phyloP scores from a whole-genome alignment of 106 monocot genomes.

The Iris macrosiphon region DNA sequence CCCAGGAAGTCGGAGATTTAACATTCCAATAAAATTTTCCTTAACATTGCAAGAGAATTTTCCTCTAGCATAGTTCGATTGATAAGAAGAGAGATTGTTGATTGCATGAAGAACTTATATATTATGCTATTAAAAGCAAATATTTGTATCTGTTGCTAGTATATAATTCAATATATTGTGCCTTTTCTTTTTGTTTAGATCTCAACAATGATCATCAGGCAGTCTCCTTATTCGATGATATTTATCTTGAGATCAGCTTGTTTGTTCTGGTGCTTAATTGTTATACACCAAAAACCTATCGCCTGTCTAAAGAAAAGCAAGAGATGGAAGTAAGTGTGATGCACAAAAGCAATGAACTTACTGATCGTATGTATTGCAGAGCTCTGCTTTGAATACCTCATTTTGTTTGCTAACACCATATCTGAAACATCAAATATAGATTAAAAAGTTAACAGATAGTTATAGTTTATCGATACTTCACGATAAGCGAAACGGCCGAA shows the following conservation, averaged over 20 bases:
- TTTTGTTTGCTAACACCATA: slow-evolving; percentile 64
- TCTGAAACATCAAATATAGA: slow-evolving; percentile 28
- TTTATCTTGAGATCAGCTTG: neutral
- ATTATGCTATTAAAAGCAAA: too few relatives aligned
- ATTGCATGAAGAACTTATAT: neutral
- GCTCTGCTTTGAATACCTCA: slow-evolving; percentile 51
- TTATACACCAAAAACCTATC: neutral
- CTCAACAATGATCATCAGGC: too few relatives aligned
- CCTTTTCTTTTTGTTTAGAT: too few relatives aligned
- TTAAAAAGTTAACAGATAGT: neutral
- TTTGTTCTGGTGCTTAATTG: neutral
- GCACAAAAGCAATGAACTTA: slow-evolving; percentile 10
- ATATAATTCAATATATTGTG: too few relatives aligned
- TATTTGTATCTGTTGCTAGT: too few relatives aligned
- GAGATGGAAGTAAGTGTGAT: neutral
- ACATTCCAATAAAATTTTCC: neutral
- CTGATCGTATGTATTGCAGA: slow-evolving; percentile 55
- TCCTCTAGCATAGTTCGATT: neutral
- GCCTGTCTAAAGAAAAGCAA: neutral
- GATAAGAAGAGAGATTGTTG: neutral
- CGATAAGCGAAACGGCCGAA: too few relatives aligned
- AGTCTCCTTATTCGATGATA: too few relatives aligned
- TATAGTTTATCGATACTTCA: neutral
- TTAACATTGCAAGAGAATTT: too few relatives aligned
- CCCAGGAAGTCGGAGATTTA: neutral